phyloP scores from a whole-genome alignment of 305 asterid species.

The Solanum aculeatissimum region DNA sequence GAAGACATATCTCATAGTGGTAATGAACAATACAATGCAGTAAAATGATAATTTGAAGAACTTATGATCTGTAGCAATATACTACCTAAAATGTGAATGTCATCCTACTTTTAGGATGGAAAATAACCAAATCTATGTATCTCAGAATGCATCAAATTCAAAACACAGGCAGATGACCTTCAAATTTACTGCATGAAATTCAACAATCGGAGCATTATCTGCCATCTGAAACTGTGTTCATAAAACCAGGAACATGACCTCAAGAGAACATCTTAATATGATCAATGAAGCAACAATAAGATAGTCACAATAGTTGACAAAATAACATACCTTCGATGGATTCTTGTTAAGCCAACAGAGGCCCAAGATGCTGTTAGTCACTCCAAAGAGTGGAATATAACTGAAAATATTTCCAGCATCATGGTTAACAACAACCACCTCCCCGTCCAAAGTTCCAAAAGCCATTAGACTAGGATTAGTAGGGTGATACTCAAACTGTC shows the following conservation, averaged over 20 bases:
- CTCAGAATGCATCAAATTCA: background rate
- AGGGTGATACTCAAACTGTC: constrained; percentile 90
- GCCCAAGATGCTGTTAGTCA: constrained; percentile 43
- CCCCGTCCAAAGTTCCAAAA: constrained; percentile 81
- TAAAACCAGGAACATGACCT: background rate
- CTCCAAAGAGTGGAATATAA: constrained; percentile 26
- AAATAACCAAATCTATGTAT: background rate
- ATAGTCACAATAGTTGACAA: background rate
- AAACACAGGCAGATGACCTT: background rate
- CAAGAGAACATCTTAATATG: background rate
- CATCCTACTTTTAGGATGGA: background rate
- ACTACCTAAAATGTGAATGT: background rate
- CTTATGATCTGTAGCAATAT: background rate
- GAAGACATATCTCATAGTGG: background rate
- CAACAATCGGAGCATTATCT: background rate
- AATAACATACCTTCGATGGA: constrained; percentile 52
- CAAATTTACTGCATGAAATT: background rate
- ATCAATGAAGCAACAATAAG: background rate
- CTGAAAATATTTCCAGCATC: constrained; percentile 42
- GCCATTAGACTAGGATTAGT: constrained; percentile 65
- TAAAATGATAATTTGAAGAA: background rate
- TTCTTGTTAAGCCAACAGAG: constrained; percentile 74
- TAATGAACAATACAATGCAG: background rate
- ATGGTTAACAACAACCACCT: constrained; percentile 58
- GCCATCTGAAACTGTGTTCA: background rate